Conservation (phyloP, 139 green algal species). For the Gonium pectorale region DNA sequence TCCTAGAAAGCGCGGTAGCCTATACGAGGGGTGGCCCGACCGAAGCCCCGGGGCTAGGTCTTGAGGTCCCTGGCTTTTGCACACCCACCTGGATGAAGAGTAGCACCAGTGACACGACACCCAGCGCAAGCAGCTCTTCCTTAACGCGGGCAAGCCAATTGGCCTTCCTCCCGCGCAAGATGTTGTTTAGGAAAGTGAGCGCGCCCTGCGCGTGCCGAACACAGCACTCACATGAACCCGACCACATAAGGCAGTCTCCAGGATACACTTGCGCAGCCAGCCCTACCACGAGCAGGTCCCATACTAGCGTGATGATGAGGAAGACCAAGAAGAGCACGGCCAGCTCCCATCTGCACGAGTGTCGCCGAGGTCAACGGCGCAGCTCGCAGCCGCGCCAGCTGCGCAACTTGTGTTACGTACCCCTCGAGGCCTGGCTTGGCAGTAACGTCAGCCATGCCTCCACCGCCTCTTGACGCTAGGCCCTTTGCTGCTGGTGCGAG, state of each 20-base stretch:
- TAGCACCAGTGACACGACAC: constrained; percentile 46
- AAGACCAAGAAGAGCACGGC: constrained; percentile 35
- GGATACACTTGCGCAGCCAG: background rate
- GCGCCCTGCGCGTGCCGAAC: background rate
- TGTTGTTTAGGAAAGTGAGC: constrained; percentile 49
- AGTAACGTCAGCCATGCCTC: too few species aligned
- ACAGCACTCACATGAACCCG: background rate
- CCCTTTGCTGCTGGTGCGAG: too few species aligned
- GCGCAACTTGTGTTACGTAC: too few species aligned
- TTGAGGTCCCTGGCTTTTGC: too few species aligned
- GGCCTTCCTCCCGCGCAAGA: constrained; percentile 31
- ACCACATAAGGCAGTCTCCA: background rate
- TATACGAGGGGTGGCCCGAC: too few species aligned
- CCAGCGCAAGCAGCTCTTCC: constrained; percentile 51
- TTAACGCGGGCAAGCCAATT: constrained; percentile 49
- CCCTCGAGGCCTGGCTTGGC: too few species aligned
- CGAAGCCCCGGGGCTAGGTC: too few species aligned
- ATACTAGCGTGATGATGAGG: constrained; percentile 29
- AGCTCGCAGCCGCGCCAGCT: too few species aligned
- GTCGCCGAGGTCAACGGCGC: too few species aligned
- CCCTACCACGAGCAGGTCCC: constrained; percentile 33
- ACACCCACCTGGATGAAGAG: constrained; percentile 39
- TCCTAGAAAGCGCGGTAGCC: too few species aligned
- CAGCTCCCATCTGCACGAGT: constrained; percentile 46
- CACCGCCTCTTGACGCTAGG: too few species aligned